These are phyloP conservation scores for Torulaspora globosa DNA, from an alignment of 1,139 yeast genomes.

Conservation along the genomic window DNA sequence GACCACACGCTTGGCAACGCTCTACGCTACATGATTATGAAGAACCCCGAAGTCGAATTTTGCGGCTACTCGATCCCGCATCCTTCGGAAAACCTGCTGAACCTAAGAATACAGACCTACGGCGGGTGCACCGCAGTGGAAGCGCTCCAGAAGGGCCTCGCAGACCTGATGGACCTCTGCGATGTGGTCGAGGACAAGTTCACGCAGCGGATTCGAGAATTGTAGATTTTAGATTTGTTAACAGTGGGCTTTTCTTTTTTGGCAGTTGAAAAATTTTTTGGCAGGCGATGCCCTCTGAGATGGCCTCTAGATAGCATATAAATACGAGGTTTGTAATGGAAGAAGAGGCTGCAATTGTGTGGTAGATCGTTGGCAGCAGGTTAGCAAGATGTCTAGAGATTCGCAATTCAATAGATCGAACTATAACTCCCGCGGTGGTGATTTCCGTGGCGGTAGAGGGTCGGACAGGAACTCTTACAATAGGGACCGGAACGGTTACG, in stretches of 20 bases:
- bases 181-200: constrained; percentile 76
- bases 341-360: neutral
- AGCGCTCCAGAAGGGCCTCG: constrained; percentile 88
- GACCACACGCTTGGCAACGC: constrained; percentile 96
- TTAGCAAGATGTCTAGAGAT: constrained; percentile 29
- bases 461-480: constrained; percentile 41
- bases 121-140: constrained; percentile 85
- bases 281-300: constrained; percentile 3
- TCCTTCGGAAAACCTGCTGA: constrained; percentile 88
- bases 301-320: constrained; percentile 1
- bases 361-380: neutral
- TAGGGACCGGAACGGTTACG: constrained; percentile 34
- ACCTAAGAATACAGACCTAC: constrained; percentile 90
- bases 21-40: constrained; percentile 88
- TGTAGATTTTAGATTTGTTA: constrained; percentile 14
- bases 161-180: constrained; percentile 79
- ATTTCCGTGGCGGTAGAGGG: constrained; percentile 41
- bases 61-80: constrained; percentile 99
- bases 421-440: constrained; percentile 39
- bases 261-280: constrained; percentile 8
- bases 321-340: neutral
- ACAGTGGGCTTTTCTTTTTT: constrained; percentile 2
- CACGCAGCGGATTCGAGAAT: constrained; percentile 54
- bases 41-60: constrained; percentile 95
- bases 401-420: constrained; percentile 36